Evolutionary conservation across 805 yeast species (phyloP).

Genomic region (Brettanomyces bruxellensis): DNA sequence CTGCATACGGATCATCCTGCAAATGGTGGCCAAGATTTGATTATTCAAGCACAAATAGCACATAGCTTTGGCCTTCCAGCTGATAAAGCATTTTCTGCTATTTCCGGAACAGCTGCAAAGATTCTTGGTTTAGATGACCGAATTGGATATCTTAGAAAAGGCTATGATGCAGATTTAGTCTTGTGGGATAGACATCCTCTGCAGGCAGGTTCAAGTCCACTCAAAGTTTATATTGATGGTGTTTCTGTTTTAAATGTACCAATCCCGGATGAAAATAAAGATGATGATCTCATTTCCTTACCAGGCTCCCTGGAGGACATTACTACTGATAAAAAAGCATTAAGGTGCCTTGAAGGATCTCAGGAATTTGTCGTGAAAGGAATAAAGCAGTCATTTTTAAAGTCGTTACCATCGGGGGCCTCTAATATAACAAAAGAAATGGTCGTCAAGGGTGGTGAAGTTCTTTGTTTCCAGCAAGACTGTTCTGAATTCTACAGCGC

Average conservation of each 20-base stretch:
- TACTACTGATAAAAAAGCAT: background rate
- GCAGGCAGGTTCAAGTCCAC: slow-evolving; percentile 1
- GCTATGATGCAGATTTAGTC: slow-evolving; percentile 2
- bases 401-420: background rate
- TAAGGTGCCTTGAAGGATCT: background rate
- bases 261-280: background rate
- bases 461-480: background rate
- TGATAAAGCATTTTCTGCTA: slow-evolving; percentile 1
- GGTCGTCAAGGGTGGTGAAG: background rate
- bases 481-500: background rate
- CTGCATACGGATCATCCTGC: slow-evolving; percentile 2
- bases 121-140: background rate
- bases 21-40: background rate
- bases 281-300: background rate
- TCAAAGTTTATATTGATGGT: slow-evolving; percentile 1
- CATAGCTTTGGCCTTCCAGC: slow-evolving; percentile 2
- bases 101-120: slow-evolving; percentile 1
- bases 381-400: background rate
- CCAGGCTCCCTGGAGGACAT: background rate
- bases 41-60: slow-evolving; percentile 1
- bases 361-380: background rate
- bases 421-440: background rate
- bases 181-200: slow-evolving; percentile 2
- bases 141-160: slow-evolving; percentile 2
- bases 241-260: slow-evolving; percentile 1